Conservation (phyloP, 352 stramenopile genomes). For the Peronospora belbahrii region DNA sequence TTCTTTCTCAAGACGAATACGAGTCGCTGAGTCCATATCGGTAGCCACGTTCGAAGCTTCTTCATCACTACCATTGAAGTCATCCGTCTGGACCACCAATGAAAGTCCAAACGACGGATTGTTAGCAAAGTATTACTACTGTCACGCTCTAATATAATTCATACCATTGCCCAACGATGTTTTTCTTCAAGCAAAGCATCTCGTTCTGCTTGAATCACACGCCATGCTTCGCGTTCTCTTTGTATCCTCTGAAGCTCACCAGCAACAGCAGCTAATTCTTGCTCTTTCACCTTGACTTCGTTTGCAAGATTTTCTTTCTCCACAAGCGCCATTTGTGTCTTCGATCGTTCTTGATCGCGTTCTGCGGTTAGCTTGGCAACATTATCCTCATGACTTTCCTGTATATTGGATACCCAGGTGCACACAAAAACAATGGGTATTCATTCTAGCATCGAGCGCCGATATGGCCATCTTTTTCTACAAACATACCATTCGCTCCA, state of each 20-base stretch:
- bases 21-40: constrained; percentile 43
- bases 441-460: not conserved
- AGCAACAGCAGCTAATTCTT: constrained; percentile 38
- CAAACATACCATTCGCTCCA: constrained; percentile 57
- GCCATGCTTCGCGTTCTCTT: constrained; percentile 65
- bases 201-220: constrained; percentile 68
- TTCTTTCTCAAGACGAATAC: constrained; percentile 54
- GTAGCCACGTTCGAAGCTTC: constrained; percentile 19
- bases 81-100: constrained; percentile 38
- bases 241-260: constrained; percentile 66
- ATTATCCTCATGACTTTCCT: constrained; percentile 71
- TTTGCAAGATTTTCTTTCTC: constrained; percentile 56
- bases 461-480: not conserved
- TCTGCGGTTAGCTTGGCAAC: constrained; percentile 66
- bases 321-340: constrained; percentile 48
- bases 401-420: not conserved
- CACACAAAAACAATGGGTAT: not conserved
- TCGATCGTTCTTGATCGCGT: constrained; percentile 67
- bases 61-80: constrained; percentile 41
- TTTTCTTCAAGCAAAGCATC: constrained; percentile 78
- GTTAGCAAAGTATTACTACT: constrained; percentile 3
- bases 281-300: constrained; percentile 38
- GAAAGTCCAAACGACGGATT: not conserved
- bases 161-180: constrained; percentile 75
- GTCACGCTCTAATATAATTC: not conserved